These are phyloP conservation scores for Boletus coccyginus DNA, from an alignment of 768 basidiomycete species.

Conservation along the genomic window DNA sequence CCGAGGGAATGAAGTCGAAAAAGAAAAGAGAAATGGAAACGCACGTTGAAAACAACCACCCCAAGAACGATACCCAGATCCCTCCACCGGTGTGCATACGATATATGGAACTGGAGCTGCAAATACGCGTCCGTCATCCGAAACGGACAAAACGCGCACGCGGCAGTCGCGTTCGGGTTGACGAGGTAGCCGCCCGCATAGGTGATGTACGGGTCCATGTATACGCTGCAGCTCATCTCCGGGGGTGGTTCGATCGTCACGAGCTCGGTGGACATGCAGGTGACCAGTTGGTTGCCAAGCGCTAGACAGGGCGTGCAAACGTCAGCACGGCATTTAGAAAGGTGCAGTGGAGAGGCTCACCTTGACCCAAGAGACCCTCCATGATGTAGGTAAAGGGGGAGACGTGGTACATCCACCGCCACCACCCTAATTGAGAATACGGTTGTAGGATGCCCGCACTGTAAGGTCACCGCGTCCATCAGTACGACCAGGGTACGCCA, in stretches of 20 bases:
- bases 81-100: conserved; percentile 8
- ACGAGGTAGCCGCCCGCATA: conserved; percentile 54
- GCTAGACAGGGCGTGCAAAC: conserved; percentile 20
- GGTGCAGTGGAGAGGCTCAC: background rate
- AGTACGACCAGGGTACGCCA: background rate
- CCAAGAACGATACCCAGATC: conserved; percentile 9
- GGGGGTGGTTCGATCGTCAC: conserved; percentile 50
- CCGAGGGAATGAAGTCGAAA: too few relatives aligned
- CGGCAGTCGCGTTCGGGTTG: conserved; percentile 50
- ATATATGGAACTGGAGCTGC: background rate
- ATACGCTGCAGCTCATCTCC: conserved; percentile 52
- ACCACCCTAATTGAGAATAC: conserved; percentile 33
- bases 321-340: background rate
- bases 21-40: background rate
- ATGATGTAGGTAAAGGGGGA: conserved; percentile 54
- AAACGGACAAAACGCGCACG: conserved; percentile 56
- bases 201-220: conserved; percentile 48
- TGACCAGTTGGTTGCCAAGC: conserved; percentile 40
- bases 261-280: conserved; percentile 53
- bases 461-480: background rate
- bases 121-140: conserved; percentile 42
- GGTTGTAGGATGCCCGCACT: conserved; percentile 51
- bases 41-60: conserved; percentile 43
- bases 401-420: conserved; percentile 39
- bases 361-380: conserved; percentile 38